Base-by-base conservation (phyloP, 768 basidiomycete genomes). In the Termitomyces heimii region DNA sequence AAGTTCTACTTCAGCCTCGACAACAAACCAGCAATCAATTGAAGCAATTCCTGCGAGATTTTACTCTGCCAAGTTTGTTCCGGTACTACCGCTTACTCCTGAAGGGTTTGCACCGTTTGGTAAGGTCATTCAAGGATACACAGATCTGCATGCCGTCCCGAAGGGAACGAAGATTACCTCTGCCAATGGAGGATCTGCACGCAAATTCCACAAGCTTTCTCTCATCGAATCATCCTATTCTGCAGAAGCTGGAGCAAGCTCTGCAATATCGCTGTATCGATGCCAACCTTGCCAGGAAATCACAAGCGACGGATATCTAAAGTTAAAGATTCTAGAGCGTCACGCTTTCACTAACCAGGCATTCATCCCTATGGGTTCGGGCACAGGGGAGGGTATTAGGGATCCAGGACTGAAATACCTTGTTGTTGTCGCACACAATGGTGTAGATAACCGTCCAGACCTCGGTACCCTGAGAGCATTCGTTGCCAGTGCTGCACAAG, bases 91-190 rank as follows among this genome's bases (percentile, higher is more conserved):
- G 13, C 73, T 99, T 57, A 94, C 94, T 3, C 77, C 85, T 10
- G 91, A 94, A 65, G 92, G 85, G 3, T 98, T 98, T 71, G 81
- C 82, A 22, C 82, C 91, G 0, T 99, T 88, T 71, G 97, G 97
- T 0, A 81, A 91, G 64, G 94, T 98, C 54, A 80, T 98, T 49
- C 93, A 98, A 73, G 94, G 88, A 1, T 97, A 89, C 68, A 74
- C 77, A 1, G 83, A 90, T 65, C 77, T 80, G 43, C 69, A 80
- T 14, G 80, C 85, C 13, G 86, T 82, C 5, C 87, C 93, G 1
- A 83, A 82, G 51, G 83, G 80, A 9, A 81, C 82, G 39, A 84
- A 82, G 64, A 80, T 92, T 53, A 93, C 93, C 3, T 73, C 80
- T 18, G 94, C 93, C 29, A 98, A 98, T 70, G 87, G 82, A 61